Evolutionary conservation across 2,329 filamentous ascomycete genomes (phyloP).

Genomic region (Aspergillus aculeatinus): DNA sequence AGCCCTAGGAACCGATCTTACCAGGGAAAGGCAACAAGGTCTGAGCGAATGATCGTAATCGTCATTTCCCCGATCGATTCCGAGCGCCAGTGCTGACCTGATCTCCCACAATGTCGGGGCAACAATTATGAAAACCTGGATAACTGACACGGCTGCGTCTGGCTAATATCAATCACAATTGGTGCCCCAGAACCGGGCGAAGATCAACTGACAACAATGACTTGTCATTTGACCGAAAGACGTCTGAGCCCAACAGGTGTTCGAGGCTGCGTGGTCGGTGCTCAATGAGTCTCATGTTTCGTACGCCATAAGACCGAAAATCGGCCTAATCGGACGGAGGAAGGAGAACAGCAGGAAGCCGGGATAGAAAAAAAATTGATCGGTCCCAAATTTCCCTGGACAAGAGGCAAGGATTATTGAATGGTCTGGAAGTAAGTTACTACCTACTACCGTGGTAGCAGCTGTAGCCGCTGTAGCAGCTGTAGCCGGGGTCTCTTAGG

Average conservation of each 20-base stretch:
- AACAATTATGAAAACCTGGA: neutral
- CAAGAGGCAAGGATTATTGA: neutral
- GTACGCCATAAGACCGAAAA: conserved; percentile 1
- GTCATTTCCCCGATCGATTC: neutral
- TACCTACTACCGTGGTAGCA: neutral
- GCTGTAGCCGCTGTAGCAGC: neutral
- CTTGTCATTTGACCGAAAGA: conserved; percentile 9
- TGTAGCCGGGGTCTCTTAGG: neutral
- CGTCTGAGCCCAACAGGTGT: neutral
- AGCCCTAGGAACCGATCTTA: neutral
- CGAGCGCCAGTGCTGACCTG: neutral
- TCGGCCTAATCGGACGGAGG: conserved; percentile 1
- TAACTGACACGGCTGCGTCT: neutral
- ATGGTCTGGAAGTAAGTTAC: too few relatives aligned
- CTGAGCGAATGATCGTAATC: neutral
- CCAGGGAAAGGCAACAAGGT: neutral
- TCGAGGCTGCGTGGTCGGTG: conserved; percentile 5
- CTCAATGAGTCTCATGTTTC: neutral
- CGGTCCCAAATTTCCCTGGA: neutral
- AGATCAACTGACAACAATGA: conserved; percentile 9
- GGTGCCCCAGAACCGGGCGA: neutral
- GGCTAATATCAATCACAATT: conserved; percentile 3
- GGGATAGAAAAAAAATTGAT: neutral
- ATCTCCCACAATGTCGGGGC: neutral
- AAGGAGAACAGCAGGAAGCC: neutral